Evolutionary conservation across 306 rosid genomes (phyloP).

Genomic region (Vicia villosa): DNA sequence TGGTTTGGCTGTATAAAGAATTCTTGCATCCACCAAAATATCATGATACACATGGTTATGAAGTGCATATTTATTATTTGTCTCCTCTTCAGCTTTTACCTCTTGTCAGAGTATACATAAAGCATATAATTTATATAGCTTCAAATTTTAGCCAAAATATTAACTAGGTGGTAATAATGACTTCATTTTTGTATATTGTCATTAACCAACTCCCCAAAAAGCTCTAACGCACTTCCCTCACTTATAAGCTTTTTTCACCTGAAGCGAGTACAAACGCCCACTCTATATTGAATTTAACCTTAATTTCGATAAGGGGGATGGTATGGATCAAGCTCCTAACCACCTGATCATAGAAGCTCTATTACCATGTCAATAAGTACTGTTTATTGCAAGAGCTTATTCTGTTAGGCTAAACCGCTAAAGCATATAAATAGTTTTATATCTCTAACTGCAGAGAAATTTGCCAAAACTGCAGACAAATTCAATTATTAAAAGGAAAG

Average conservation of each 20-base stretch:
- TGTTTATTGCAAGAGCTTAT: background rate
- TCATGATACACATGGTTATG: background rate
- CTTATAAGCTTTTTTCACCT: background rate
- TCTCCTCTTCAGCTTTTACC: background rate
- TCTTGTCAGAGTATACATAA: background rate
- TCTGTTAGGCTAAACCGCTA: background rate
- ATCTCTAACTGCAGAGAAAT: background rate
- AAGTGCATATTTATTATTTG: background rate
- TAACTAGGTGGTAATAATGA: background rate
- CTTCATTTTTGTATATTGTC: background rate
- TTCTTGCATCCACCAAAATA: no score
- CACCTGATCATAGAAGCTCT: background rate
- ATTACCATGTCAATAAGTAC: background rate
- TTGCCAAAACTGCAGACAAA: slow-evolving; percentile 4
- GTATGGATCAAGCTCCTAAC: background rate
- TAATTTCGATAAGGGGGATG: background rate
- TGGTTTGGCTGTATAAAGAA: background rate
- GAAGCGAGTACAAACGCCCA: slow-evolving; percentile 17
- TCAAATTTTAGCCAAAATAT: background rate
- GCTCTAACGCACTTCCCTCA: background rate
- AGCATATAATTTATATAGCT: no score
- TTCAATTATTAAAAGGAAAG: background rate
- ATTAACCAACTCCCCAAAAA: background rate
- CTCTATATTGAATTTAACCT: background rate
- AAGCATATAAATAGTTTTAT: background rate